Evolutionary conservation across 2,329 filamentous ascomycete genomes (phyloP), one percentile per base, ranked within the genome.

Genomic region (Penicillium sumatraense): DNA sequence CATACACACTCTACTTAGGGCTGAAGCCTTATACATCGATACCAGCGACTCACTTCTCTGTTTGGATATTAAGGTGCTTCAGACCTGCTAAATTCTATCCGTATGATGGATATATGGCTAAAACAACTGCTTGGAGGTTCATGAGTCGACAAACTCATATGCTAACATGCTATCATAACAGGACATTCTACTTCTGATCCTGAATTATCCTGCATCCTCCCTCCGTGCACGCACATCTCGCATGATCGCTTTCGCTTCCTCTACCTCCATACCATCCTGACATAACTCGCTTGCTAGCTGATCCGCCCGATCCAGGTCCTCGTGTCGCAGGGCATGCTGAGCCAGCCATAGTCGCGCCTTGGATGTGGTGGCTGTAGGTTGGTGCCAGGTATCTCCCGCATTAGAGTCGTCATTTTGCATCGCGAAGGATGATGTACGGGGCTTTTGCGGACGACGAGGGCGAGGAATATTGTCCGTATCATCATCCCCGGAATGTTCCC

Each of bases 301-400:
- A 75, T 89, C 89, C 3, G 91, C 91, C 18, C 89, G 84, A 27
- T 82, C 80, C 65, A 90, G 90, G 72, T 96, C 91, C 35, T 87
- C 86, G 10, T 83, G 84, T 33, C 85, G 83, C 77, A 96, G 89
- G 11, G 91, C 89, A 77, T 88, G 89, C 53, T 87, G 86, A 14
- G 95, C 95, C 53, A 99, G 84, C 95, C 95, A 99, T 81, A 97
- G 86, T 20, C 95, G 84, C 6, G 95, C 95, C 69, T 92, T 96
- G 64, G 90, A 95, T 7, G 95, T 99, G 16, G 93, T 92, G 4
- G 88, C 86, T 6, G 93, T 98, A 1, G 97, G 93, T 11, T 74
- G 57, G 21, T 60, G 66, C 72, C 36, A 75, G 54, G 49, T 72
- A n/a, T 72, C 72, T 27, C 74, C 76, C 2, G 69, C 73, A 2